A percentile compares a stretch with the other conserved stretches of the same genome.
Evolutionary conservation across 2,329 filamentous ascomycete genomes (phyloP).

Genomic region (Aspergillus pseudoviridinutans): DNA sequence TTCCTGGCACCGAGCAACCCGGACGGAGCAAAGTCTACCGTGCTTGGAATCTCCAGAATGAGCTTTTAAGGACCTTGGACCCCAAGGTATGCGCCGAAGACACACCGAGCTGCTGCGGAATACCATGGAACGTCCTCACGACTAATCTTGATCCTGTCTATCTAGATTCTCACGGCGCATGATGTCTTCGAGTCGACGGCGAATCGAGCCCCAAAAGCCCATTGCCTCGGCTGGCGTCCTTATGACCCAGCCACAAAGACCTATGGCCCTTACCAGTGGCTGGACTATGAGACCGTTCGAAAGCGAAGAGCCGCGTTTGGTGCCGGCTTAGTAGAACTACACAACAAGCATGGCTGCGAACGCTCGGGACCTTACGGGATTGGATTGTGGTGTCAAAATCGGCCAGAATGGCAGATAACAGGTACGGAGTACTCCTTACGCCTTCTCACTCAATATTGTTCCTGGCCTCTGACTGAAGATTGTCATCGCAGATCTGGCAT

Average conservation of each 20-base stretch:
- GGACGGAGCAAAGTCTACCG: slow-evolving; percentile 76
- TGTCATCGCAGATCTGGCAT: slow-evolving; percentile 64
- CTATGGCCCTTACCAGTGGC: slow-evolving; percentile 76
- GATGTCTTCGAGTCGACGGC: slow-evolving; percentile 72
- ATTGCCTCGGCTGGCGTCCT: slow-evolving; percentile 73
- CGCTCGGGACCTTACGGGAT: slow-evolving; percentile 64
- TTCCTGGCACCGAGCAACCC: slow-evolving; percentile 70
- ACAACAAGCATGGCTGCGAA: slow-evolving; percentile 66
- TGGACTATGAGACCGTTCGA: slow-evolving; percentile 76
- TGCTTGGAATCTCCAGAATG: slow-evolving; percentile 73
- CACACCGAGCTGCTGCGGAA: not conserved
- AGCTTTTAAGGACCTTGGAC: slow-evolving; percentile 67
- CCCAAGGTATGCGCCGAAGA: slow-evolving; percentile 49
- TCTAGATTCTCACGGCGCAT: slow-evolving; percentile 62
- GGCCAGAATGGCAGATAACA: slow-evolving; percentile 83
- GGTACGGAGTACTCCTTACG: slow-evolving; percentile 44
- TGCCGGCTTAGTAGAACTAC: slow-evolving; percentile 77
- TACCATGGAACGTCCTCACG: not conserved
- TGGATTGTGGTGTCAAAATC: slow-evolving; percentile 82
- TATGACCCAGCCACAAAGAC: slow-evolving; percentile 72
- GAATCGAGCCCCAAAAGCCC: slow-evolving; percentile 60
- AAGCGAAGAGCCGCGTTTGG: slow-evolving; percentile 79
- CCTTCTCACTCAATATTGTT: not conserved
- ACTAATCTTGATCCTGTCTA: not conserved
- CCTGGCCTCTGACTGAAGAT: not conserved